A percentile compares a stretch with the other conserved stretches of the same genome.
These are phyloP conservation scores for Filobasidium floriforme DNA, from an alignment of 768 basidiomycete genomes.

Conservation along the genomic window DNA sequence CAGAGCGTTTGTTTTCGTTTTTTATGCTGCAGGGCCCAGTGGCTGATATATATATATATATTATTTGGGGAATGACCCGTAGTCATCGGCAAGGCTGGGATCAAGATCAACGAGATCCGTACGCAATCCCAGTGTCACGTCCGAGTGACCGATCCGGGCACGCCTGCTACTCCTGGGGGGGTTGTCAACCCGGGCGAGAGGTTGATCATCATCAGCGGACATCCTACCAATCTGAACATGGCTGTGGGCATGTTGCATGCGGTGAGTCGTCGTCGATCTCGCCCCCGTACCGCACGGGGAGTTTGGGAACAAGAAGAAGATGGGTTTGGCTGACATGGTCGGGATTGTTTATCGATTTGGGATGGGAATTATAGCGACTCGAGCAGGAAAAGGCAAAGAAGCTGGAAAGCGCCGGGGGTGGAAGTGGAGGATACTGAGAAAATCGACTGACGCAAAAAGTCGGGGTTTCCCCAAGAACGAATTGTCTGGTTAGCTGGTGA, in stretches of 20 bases:
- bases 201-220: constrained; percentile 94
- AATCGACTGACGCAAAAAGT: no score
- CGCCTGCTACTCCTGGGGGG: constrained; percentile 59
- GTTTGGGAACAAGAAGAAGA: no score
- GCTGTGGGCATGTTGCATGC: constrained; percentile 71
- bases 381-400: constrained; percentile 33
- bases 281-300: no score
- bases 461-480: no score
- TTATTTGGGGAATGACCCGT: no score
- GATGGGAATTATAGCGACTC: constrained; percentile 26
- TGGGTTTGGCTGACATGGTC: no score
- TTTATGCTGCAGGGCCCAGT: no score
- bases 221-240: constrained; percentile 88
- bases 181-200: constrained; percentile 59
- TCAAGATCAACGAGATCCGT: constrained; percentile 97
- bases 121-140: constrained; percentile 92
- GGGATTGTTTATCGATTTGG: no score
- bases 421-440: background rate
- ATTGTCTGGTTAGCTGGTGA: no score
- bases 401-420: background rate
- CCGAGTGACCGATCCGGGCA: constrained; percentile 97
- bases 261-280: no score
- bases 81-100: constrained; percentile 93
- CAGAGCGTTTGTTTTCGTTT: background rate
- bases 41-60: no score